Conservation (phyloP, 225 moss, liverwort and hornwort genomes). For the Sphagnum tenellum region DNA sequence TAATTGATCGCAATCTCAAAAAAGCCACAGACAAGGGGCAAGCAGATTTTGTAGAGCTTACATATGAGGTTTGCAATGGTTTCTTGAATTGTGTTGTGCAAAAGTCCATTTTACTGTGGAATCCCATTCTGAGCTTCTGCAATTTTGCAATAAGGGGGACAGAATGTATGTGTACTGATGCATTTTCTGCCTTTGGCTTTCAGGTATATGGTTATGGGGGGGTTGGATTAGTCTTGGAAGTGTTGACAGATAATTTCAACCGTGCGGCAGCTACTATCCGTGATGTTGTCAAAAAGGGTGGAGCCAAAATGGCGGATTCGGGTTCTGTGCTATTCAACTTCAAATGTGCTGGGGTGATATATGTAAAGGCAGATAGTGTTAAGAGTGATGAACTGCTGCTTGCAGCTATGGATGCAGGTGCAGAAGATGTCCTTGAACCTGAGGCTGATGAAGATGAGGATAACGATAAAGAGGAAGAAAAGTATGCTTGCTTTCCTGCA, state of each 20-base stretch:
- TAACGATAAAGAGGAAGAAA: conserved; percentile 47
- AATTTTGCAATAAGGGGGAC: no score
- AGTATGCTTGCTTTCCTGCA: conserved; percentile 13
- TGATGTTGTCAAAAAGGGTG: conserved; percentile 90
- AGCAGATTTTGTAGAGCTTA: conserved; percentile 87
- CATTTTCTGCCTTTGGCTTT: background rate
- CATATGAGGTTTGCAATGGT: conserved; percentile 57
- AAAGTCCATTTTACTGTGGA: no score
- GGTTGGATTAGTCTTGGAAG: conserved; percentile 83
- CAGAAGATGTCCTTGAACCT: conserved; percentile 91
- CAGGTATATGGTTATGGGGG: conserved; percentile 95
- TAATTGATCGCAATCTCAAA: conserved; percentile 87
- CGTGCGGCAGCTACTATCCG: conserved; percentile 85
- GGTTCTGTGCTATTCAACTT: conserved; percentile 95
- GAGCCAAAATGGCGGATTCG: conserved; percentile 94
- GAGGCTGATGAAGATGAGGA: conserved; percentile 45
- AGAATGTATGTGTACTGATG: no score
- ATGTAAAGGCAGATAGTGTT: conserved; percentile 45
- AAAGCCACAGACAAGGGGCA: conserved; percentile 94
- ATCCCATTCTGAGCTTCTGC: no score
- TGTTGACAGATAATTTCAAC: conserved; percentile 87
- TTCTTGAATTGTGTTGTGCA: no score
- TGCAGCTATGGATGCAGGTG: conserved; percentile 95
- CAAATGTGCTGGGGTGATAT: conserved; percentile 72
- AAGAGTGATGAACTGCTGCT: conserved; percentile 67